Evolutionary conservation across 805 yeast species (phyloP).

Genomic region (Metschnikowia colocasiae): DNA sequence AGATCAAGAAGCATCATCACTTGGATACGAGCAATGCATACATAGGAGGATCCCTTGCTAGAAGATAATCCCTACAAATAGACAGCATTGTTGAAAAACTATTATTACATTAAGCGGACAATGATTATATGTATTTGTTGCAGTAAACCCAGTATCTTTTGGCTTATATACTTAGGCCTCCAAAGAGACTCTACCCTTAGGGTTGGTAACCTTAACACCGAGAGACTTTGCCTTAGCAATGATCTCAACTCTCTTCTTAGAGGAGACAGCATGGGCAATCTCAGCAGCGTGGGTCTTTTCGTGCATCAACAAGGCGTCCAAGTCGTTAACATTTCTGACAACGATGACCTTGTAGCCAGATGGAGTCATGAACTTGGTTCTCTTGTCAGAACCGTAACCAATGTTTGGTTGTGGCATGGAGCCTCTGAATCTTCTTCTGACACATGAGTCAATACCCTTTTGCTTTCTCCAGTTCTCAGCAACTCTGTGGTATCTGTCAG

Average conservation of each 20-base stretch:
- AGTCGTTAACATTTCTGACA: constrained; percentile 88
- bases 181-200: constrained; percentile 96
- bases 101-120: constrained; percentile 4
- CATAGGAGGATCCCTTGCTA: constrained; percentile 25
- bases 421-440: constrained; percentile 99
- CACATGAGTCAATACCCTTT: constrained; percentile 99
- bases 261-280: constrained; percentile 97
- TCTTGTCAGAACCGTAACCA: constrained; percentile 99
- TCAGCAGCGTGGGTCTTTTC: constrained; percentile 99
- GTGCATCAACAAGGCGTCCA: constrained; percentile 94
- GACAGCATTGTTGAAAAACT: not conserved
- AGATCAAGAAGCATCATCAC: constrained; percentile 41
- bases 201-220: constrained; percentile 98
- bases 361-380: constrained; percentile 92
- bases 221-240: constrained; percentile 96
- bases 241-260: constrained; percentile 96
- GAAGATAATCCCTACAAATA: constrained; percentile 3
- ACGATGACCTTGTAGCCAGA: constrained; percentile 97
- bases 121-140: constrained; percentile 22
- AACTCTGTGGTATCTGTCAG: constrained; percentile 99
- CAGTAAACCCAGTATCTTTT: constrained; percentile 19
- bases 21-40: constrained; percentile 34
- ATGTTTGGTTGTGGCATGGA: constrained; percentile 97
- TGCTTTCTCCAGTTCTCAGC: constrained; percentile 99
- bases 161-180: constrained; percentile 68